Evolutionary conservation across 352 stramenopile genomes (phyloP), one percentile per base, ranked within the genome.

Genomic region (Albugo candida): DNA sequence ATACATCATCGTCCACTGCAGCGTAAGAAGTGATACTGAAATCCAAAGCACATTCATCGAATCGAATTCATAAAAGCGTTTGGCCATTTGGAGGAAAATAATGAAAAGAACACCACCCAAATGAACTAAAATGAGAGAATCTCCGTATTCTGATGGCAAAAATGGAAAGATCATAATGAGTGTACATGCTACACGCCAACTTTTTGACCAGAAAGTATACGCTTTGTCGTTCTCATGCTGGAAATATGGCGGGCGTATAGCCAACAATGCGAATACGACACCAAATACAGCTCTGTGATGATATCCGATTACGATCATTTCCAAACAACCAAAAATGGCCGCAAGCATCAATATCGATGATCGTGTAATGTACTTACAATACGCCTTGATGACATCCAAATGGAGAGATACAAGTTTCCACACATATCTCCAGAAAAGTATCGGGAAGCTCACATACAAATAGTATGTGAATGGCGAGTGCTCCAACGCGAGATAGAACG

Each of bases 401-500:
- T 8, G 43, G 44, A 2, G 36, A 53, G 5, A 14, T 11, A 31
- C 11, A 34, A 42, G 14, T 36, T 63, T 64, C 58, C 59, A 72
- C 11, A 74, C 51, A 53, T 69, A 77, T 21, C 74, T 41, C 53
- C 78, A 76, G 47, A 81, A 87, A 2, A 79, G 39, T 1, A 83
- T 51, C 1, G 73, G 69, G 51, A 85, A 92, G 14, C 63, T 21
- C 36, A 80, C 41, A 52, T 92, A 88, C 14, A 83, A 53, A 37
- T 81, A 86, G 44, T 92, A 92, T 34, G 70, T 86, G 11, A 54
- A 12, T n/a, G 78, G 72, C 14, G 71, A 76, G 36, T 59, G 58
- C 52, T 88, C 72, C 12, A 88, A 61, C 16, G 54, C 58, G 21
- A 85, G 53, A 38, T 73, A 84, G 16, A 59, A 52, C 0, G 49